phyloP scores from a whole-genome alignment of 805 yeast species.

The Cyberlindnera bimundalis region DNA sequence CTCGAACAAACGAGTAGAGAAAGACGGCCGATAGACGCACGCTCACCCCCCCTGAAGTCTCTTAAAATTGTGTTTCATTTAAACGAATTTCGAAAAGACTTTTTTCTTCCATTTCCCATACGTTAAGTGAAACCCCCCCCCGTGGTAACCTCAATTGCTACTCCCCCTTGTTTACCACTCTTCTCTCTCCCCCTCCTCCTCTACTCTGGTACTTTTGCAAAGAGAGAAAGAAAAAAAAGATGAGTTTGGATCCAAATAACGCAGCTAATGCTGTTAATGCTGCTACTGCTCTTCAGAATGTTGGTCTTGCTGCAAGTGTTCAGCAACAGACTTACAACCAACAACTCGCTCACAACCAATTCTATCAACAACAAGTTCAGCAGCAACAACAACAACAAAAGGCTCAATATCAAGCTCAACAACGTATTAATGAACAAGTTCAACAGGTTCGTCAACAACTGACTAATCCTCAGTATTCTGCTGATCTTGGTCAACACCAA shows the following conservation, averaged over 20 bases:
- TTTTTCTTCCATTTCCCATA: too few relatives aligned
- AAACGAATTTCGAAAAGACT: too few relatives aligned
- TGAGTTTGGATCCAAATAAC: constrained; percentile 19
- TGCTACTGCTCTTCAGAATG: constrained; percentile 26
- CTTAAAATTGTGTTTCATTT: too few relatives aligned
- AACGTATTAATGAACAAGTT: constrained; percentile 22
- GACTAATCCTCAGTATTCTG: constrained; percentile 6
- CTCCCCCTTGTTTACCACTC: not conserved
- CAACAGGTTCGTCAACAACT: constrained; percentile 21
- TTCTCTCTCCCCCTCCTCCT: not conserved
- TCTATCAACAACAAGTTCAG: constrained; percentile 21
- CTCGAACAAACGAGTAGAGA: not conserved
- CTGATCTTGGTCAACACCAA: constrained; percentile 10
- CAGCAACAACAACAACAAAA: constrained; percentile 22
- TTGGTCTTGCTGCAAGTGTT: constrained; percentile 15
- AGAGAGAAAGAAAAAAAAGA: constrained; percentile 1
- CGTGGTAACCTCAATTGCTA: too few relatives aligned
- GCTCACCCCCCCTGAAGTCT: not conserved
- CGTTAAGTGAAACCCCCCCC: too few relatives aligned
- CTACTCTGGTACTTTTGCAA: too few relatives aligned
- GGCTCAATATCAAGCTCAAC: constrained; percentile 15
- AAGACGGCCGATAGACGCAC: not conserved
- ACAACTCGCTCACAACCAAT: constrained; percentile 18
- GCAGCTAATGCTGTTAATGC: constrained; percentile 20
- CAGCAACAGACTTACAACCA: constrained; percentile 16